phyloP scores from a whole-genome alignment of 768 basidiomycete species.

The Leccinum ochraceum region DNA sequence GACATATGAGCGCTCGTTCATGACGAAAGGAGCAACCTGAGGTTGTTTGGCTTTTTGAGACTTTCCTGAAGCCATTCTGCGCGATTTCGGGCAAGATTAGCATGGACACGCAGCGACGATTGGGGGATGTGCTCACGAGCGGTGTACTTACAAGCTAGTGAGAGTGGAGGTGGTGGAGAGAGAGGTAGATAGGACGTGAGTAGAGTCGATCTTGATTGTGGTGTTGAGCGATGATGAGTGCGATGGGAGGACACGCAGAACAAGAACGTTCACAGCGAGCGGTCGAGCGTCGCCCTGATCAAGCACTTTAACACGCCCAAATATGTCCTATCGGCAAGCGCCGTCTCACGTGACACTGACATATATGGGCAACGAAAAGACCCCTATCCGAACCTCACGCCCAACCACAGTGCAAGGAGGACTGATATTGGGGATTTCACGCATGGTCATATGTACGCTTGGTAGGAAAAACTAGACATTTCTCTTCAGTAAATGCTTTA shows the following conservation, averaged over 20 bases:
- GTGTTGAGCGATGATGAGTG: slow-evolving; percentile 22
- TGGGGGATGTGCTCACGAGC: slow-evolving; percentile 16
- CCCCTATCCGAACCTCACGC: neutral
- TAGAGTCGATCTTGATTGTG: slow-evolving; percentile 18
- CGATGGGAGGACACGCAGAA: slow-evolving; percentile 21
- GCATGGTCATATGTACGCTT: too few species aligned
- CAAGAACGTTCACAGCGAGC: slow-evolving; percentile 18
- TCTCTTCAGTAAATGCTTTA: too few species aligned
- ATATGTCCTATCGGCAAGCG: slow-evolving; percentile 32
- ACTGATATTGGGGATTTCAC: too few species aligned
- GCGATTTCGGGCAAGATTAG: slow-evolving; percentile 21
- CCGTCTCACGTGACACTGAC: slow-evolving; percentile 31
- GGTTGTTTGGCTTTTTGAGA: slow-evolving; percentile 29
- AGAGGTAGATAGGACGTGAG: slow-evolving; percentile 3
- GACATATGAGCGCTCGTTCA: slow-evolving; percentile 9
- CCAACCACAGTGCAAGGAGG: too few species aligned
- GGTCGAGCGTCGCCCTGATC: slow-evolving; percentile 27
- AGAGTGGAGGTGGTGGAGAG: slow-evolving; percentile 1
- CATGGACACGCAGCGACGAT: neutral
- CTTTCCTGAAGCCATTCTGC: slow-evolving; percentile 33
- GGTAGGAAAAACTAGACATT: too few species aligned
- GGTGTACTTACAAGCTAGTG: slow-evolving; percentile 3
- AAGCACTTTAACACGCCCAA: slow-evolving; percentile 33
- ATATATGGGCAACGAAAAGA: slow-evolving; percentile 21
- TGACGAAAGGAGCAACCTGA: slow-evolving; percentile 4